Conservation (phyloP, 2,329 filamentous ascomycete species). For the Microascus cirrosus region DNA sequence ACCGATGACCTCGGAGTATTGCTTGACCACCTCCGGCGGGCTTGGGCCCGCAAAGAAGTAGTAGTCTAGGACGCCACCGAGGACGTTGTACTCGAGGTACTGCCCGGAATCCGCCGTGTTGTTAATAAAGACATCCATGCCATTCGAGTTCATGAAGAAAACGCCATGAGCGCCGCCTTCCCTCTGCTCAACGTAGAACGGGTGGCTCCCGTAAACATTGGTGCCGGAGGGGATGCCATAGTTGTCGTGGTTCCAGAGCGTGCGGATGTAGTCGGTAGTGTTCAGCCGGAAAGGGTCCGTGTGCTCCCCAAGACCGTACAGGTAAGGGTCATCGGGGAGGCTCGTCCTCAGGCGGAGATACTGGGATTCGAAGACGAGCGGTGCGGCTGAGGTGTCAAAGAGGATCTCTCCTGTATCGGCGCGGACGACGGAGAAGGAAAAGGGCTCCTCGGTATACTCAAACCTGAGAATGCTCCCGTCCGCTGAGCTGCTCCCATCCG, state of each 20-base stretch:
- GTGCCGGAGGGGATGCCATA: slow-evolving; percentile 44
- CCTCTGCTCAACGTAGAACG: slow-evolving; percentile 60
- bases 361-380: slow-evolving; percentile 61
- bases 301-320: slow-evolving; percentile 70
- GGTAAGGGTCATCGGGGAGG: slow-evolving; percentile 52
- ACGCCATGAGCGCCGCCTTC: slow-evolving; percentile 48
- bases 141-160: slow-evolving; percentile 57
- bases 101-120: slow-evolving; percentile 43
- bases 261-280: slow-evolving; percentile 56
- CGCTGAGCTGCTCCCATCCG: slow-evolving; percentile 6
- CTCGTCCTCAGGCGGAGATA: slow-evolving; percentile 59
- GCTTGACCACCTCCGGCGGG: slow-evolving; percentile 40
- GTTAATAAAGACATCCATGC: slow-evolving; percentile 64
- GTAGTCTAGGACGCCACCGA: slow-evolving; percentile 62
- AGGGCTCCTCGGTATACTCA: slow-evolving; percentile 31
- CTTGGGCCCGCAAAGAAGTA: slow-evolving; percentile 49
- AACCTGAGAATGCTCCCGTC: slow-evolving; percentile 30
- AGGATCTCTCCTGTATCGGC: slow-evolving; percentile 28
- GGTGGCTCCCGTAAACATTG: slow-evolving; percentile 63
- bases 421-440: slow-evolving; percentile 48
- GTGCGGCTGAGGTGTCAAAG: slow-evolving; percentile 55
- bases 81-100: slow-evolving; percentile 64
- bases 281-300: slow-evolving; percentile 55
- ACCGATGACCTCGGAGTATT: slow-evolving; percentile 44
- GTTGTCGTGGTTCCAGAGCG: slow-evolving; percentile 56